Evolutionary conservation across 2,329 filamentous ascomycete genomes (phyloP), one percentile per base, ranked within the genome.

Genomic region (Dactylellina haptotyla): DNA sequence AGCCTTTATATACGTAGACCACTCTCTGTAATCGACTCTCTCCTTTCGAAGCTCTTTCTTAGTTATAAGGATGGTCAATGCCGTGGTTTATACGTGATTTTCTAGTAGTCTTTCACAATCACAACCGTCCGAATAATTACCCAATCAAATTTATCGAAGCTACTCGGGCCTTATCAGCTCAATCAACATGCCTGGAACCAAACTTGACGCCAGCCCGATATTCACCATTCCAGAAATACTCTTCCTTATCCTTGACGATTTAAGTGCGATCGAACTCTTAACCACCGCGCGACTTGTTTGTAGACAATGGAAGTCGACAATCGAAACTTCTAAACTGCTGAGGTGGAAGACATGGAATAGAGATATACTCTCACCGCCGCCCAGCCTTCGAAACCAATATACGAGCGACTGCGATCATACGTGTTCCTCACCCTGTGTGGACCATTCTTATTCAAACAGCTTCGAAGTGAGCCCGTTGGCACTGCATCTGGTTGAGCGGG

Each of bases 201-300:
- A n/a, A n/a, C n/a, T n/a, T n/a, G n/a, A n/a, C n/a, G n/a, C n/a
- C n/a, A n/a, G n/a, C n/a, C n/a, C n/a, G n/a, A 20, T 61, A n/a
- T 53, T 69, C 46, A 4, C 18, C 14, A 53, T 69, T 5, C 64
- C 64, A 14, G 64, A 69, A 32, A 61, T 69, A 46, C 25, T 69
- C 12, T 32, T 16, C 4, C 28, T 45, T 1, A 69, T 61, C 5
- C 26, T 69, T 12, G 23, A 16, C 16, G 14, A 53, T 10, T 8
- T 69, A 1, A 34, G 54, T 14, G 32, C 56, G 5, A 26, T 61
- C 20, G 34, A 45, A 10, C 54, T 69, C 32, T 0, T 59, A 9
- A 59, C 45, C 23, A 34, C 43, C 20, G 20, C 46, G 20, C 54
- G 64, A 34, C 16, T n/a, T 12, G 64, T 69, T 14, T 69, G 64